Conservation (phyloP, 1,284 basidiomycete genomes). For the Moesziomyces globuligerus region DNA sequence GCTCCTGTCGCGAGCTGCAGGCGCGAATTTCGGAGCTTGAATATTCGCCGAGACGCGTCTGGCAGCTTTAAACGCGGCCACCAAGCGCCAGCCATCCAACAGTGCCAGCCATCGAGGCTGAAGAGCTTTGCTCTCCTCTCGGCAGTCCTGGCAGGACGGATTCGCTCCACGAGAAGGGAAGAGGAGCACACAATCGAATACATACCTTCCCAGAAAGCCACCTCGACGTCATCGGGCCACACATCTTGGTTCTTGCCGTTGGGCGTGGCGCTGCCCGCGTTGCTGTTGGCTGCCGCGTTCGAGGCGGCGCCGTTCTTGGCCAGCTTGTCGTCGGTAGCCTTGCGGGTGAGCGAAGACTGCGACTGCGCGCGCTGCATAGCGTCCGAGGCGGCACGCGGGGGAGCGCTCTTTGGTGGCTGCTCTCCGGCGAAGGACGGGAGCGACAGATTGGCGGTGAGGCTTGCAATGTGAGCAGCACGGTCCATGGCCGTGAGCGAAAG, state of each 20-base stretch:
- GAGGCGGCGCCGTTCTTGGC: conserved; percentile 12
- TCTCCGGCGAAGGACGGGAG: conserved; percentile 29
- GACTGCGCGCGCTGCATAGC: conserved; percentile 52
- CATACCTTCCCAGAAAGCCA: conserved; percentile 68
- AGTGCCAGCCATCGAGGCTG: conserved; percentile 6
- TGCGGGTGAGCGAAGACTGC: conserved; percentile 13
- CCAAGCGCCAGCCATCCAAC: conserved; percentile 20
- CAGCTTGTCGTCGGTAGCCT: conserved; percentile 13
- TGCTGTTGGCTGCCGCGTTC: conserved; percentile 11
- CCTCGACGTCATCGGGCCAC: conserved; percentile 69
- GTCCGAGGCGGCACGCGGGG: conserved; percentile 37
- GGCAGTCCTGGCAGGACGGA: no score
- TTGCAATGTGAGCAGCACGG: conserved; percentile 44
- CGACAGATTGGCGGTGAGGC: conserved; percentile 48
- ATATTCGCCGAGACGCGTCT: conserved; percentile 34
- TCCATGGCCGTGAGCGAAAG: conserved; percentile 39
- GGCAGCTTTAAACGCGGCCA: not conserved
- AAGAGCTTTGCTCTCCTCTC: not conserved
- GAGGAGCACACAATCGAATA: not conserved
- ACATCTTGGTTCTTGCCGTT: conserved; percentile 67
- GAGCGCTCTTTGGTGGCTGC: conserved; percentile 44
- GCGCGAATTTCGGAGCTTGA: conserved; percentile 19
- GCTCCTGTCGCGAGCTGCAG: conserved; percentile 7
- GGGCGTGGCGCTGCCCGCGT: conserved; percentile 12
- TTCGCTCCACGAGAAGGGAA: not conserved